Base-by-base conservation (phyloP, 139 green algal genomes). In the Chlamydomonas eustigma region DNA sequence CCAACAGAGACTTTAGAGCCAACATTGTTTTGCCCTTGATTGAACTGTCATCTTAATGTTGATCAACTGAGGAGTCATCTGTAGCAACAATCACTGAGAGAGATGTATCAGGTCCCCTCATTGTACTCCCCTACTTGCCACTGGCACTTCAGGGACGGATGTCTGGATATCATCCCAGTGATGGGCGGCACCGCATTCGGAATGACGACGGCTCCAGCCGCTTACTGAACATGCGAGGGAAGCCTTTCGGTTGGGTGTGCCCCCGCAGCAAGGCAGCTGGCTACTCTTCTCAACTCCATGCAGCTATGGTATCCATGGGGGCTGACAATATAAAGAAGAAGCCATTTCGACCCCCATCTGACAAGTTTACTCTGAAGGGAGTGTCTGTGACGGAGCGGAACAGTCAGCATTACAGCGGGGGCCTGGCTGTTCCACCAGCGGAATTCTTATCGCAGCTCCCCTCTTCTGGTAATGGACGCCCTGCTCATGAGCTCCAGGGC, bases 211-310 rank as follows among this genome's bases (percentile, higher is more conserved):
- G 28, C 58, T 37, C 8, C 58, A 37, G 25, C 25, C 58, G 58
- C 8, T 28, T 70, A 5, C 58, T 70, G 8, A 70, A 70, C 58
- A 70, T 70, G 66, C 66, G 66, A 32, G 31, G 32, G 6, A 74
- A 79, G 78, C 73, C 63, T 28, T 76, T 79, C 28, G 25, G 50
- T 30, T 79, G 78, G 78, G 52, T 78, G 37, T 28, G n/a, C 4
- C 77, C 77, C 3, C 78, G 78, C 35, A 74, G 31, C 30, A 8
- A n/a, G 12, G 77, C 37, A 18, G 78, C 78, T 12, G 78, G 78
- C 39, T 83, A 83, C 73, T 35, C n/a, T 37, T 3, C 34, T 32
- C 3, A 1, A 1, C 36, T 51, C 31, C 74, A 79, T 38, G 63
- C 58, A 12, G 37, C 37, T 2, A 76, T 73, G 34, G 35, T n/a